phyloP scores from a whole-genome alignment of 2,329 filamentous ascomycete species.

The Aspergillus vadensis region DNA sequence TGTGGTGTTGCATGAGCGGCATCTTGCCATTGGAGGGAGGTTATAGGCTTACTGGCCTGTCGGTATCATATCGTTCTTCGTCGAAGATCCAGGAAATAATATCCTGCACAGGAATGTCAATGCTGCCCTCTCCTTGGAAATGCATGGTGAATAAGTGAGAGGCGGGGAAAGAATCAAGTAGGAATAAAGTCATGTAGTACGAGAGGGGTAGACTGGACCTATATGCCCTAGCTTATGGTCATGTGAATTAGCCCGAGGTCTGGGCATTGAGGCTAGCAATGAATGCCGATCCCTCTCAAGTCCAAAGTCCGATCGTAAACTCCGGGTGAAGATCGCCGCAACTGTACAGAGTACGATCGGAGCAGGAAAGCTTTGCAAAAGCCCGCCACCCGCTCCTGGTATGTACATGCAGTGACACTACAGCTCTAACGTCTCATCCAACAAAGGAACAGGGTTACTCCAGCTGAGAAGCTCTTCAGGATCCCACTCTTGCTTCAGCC shows the following conservation, averaged over 20 bases:
- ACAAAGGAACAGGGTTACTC: not conserved
- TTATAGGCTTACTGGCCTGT: not conserved
- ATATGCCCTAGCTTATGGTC: too few species aligned
- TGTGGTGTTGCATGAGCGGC: not conserved
- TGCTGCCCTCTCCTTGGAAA: not conserved
- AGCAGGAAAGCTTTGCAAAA: not conserved
- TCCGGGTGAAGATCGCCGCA: not conserved
- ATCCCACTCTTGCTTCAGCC: slow-evolving; percentile 7
- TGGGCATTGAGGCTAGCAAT: not conserved
- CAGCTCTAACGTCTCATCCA: too few species aligned
- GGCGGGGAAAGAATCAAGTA: too few species aligned
- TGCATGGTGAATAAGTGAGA: not conserved
- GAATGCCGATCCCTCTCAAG: not conserved
- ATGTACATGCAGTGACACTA: not conserved
- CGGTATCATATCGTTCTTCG: not conserved
- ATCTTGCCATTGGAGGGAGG: not conserved
- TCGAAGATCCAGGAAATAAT: not conserved
- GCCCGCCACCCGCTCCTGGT: not conserved
- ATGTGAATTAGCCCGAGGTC: too few species aligned
- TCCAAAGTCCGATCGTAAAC: not conserved
- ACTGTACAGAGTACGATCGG: not conserved
- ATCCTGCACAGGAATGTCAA: not conserved
- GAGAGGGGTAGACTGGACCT: not conserved
- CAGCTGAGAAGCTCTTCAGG: not conserved
- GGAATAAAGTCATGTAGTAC: not conserved